Evolutionary conservation across 1,284 basidiomycete genomes (phyloP).

Genomic region (Inonotus obliquus): DNA sequence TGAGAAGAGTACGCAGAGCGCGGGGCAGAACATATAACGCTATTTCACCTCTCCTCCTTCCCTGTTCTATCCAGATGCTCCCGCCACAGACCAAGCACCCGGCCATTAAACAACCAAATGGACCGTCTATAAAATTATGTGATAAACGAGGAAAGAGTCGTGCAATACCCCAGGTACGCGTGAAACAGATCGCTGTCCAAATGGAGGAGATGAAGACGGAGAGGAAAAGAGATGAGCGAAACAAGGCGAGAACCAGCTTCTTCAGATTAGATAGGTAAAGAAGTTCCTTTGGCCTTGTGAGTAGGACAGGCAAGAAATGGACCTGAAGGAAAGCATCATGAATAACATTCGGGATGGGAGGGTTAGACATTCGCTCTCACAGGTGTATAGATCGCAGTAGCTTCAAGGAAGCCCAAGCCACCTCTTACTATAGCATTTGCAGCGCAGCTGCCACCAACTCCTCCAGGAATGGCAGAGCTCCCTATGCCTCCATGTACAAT

Average conservation of each 20-base stretch:
- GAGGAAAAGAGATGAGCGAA: conserved; percentile 66
- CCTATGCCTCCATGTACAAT: conserved; percentile 57
- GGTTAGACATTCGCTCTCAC: conserved; percentile 36
- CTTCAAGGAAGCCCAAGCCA: conserved; percentile 52
- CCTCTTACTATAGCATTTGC: conserved; percentile 52
- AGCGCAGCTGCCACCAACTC: conserved; percentile 50
- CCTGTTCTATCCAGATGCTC: conserved; percentile 73
- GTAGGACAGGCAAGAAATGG: conserved; percentile 59
- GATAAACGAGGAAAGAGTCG: conserved; percentile 58
- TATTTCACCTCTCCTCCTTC: conserved; percentile 66
- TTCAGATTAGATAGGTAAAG: conserved; percentile 38
- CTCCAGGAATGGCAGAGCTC: conserved; percentile 29
- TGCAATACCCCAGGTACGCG: conserved; percentile 59
- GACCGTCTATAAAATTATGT: conserved; percentile 74
- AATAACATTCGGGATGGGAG: conserved; percentile 11
- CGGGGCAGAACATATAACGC: conserved; percentile 71
- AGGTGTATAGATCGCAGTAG: conserved; percentile 62
- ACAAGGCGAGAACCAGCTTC: conserved; percentile 40
- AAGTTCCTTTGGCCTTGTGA: conserved; percentile 52
- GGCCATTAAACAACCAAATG: conserved; percentile 57
- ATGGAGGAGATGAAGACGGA: conserved; percentile 65
- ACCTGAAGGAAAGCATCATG: conserved; percentile 38
- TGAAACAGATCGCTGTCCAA: conserved; percentile 63
- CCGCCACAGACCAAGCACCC: conserved; percentile 69
- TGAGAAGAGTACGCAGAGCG: conserved; percentile 57